Conservation (phyloP, 2,329 filamentous ascomycete genomes). For the Colletotrichum costaricense region DNA sequence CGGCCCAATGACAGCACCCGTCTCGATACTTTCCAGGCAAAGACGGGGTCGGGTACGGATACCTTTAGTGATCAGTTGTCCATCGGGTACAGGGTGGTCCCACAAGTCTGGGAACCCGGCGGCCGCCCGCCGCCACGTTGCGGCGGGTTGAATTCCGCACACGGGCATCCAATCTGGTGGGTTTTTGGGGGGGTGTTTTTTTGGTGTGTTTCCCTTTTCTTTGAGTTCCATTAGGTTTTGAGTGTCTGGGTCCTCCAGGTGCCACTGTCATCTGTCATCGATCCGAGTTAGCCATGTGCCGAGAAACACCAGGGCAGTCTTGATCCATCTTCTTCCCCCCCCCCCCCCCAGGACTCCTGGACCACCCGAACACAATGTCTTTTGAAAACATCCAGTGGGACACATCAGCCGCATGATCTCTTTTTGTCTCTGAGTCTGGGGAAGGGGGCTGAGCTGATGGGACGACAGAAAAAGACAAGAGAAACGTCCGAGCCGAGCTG, state of each 20-base stretch:
- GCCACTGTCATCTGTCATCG: not conserved
- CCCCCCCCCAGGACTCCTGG: not conserved
- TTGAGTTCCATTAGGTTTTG: no score
- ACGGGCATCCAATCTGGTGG: not conserved
- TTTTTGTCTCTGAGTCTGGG: not conserved
- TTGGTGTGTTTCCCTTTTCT: not conserved
- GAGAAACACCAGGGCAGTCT: not conserved
- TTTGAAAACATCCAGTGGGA: constrained; percentile 1
- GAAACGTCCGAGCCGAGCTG: not conserved
- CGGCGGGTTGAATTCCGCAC: not conserved
- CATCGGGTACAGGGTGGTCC: not conserved
- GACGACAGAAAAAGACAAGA: not conserved
- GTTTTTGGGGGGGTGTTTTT: no score
- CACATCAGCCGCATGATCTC: not conserved
- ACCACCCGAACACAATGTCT: not conserved
- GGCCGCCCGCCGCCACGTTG: constrained; percentile 14
- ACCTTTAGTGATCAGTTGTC: no score
- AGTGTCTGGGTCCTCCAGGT: not conserved
- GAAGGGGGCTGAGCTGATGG: not conserved
- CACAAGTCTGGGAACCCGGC: not conserved
- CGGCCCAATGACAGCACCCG: not conserved
- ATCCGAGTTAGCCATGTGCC: not conserved
- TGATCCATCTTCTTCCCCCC: not conserved
- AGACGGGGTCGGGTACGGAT: no score
- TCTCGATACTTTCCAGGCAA: not conserved